Conservation (phyloP, 345 rosid genomes). For the Microcos paniculata region DNA sequence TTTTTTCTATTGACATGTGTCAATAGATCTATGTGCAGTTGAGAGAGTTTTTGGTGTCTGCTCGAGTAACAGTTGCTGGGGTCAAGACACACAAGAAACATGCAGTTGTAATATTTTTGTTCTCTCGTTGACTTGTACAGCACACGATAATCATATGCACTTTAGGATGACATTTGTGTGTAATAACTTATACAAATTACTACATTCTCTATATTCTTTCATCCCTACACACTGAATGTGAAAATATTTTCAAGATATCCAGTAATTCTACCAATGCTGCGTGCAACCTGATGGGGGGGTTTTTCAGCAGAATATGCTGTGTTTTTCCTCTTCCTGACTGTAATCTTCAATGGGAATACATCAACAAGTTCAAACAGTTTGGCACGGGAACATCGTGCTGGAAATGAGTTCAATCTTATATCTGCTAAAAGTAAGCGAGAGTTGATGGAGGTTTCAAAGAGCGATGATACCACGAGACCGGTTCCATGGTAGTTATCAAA, state of each 20-base stretch:
- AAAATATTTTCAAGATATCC: background rate
- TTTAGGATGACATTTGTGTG: constrained; percentile 1
- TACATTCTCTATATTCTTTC: background rate
- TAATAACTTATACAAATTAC: background rate
- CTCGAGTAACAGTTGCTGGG: background rate
- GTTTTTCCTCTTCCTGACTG: background rate
- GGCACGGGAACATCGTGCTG: too few species aligned
- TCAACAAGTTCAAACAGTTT: too few species aligned
- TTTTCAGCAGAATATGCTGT: background rate
- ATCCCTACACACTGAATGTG: background rate
- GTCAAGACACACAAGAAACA: background rate
- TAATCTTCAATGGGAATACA: background rate
- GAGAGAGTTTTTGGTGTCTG: constrained; percentile 10
- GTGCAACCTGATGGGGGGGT: background rate
- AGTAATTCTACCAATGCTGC: background rate
- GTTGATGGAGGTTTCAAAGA: too few species aligned
- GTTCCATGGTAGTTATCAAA: too few species aligned
- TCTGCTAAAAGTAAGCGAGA: too few species aligned
- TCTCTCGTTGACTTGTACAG: constrained; percentile 12
- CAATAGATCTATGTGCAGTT: constrained; percentile 21
- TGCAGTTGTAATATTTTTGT: constrained; percentile 5
- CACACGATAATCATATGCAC: background rate
- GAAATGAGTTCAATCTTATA: too few species aligned
- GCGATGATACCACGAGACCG: too few species aligned
- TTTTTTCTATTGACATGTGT: constrained; percentile 21